Evolutionary conservation across 306 rosid species (phyloP).

Genomic region (Cotoneaster glaucophyllus): DNA sequence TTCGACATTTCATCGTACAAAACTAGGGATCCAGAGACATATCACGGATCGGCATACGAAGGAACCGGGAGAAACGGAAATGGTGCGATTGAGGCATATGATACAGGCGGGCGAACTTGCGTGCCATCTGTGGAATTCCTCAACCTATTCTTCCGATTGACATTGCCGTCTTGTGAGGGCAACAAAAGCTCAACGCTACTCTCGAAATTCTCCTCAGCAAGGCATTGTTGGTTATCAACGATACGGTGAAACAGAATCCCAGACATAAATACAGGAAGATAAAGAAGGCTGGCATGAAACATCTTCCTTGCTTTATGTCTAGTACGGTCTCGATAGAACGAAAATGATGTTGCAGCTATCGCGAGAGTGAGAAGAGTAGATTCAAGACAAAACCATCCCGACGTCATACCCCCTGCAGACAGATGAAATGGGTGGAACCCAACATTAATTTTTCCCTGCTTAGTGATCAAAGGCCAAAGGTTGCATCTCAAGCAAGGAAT

Average conservation of each 20-base stretch:
- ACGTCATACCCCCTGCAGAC: slow-evolving; percentile 80
- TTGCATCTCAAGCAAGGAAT: neutral
- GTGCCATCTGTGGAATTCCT: slow-evolving; percentile 8
- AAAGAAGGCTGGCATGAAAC: slow-evolving; percentile 90
- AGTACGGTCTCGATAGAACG: slow-evolving; percentile 69
- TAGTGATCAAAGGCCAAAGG: neutral
- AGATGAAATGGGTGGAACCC: slow-evolving; percentile 3
- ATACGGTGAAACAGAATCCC: slow-evolving; percentile 84
- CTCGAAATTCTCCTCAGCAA: slow-evolving; percentile 26
- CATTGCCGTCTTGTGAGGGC: slow-evolving; percentile 18
- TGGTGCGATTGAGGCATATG: slow-evolving; percentile 79
- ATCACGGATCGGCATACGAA: slow-evolving; percentile 34
- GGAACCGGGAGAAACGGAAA: slow-evolving; percentile 95
- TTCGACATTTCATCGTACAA: neutral
- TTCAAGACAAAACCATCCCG: slow-evolving; percentile 87
- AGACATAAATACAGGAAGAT: slow-evolving; percentile 88
- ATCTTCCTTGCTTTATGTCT: slow-evolving; percentile 72
- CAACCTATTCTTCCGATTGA: slow-evolving; percentile 10
- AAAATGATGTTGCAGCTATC: slow-evolving; percentile 66
- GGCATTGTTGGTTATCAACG: slow-evolving; percentile 30
- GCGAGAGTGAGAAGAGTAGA: slow-evolving; percentile 81
- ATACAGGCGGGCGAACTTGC: slow-evolving; percentile 59
- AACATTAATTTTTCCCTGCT: neutral
- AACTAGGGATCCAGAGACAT: slow-evolving; percentile 1
- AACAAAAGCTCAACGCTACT: slow-evolving; percentile 20